Evolutionary conservation across 345 rosid species (phyloP).

Genomic region (Lepidium sativum): DNA sequence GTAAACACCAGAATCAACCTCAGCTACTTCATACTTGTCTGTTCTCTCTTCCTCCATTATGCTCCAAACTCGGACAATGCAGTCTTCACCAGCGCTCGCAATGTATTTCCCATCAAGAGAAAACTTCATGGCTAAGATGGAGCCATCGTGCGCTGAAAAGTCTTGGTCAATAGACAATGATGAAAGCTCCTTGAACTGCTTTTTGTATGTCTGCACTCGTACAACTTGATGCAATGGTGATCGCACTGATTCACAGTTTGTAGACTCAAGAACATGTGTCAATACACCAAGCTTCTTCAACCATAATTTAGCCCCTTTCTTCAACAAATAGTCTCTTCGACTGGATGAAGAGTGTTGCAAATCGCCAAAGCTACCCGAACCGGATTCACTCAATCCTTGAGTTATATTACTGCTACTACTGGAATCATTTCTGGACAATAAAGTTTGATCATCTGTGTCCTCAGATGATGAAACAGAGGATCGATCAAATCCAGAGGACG

Average conservation of each 20-base stretch:
- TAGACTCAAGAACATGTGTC: constrained; percentile 23
- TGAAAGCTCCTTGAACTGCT: constrained; percentile 56
- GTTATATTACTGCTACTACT: background rate
- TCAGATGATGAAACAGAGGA: constrained; percentile 16
- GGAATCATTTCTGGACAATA: background rate
- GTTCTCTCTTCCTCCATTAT: constrained; percentile 43
- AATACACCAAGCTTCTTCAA: constrained; percentile 40
- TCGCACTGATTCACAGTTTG: constrained; percentile 26
- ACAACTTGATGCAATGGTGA: constrained; percentile 15
- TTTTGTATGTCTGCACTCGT: constrained; percentile 35
- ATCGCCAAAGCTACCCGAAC: constrained; percentile 22
- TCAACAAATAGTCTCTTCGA: constrained; percentile 5
- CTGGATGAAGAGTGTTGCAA: background rate
- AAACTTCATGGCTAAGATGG: constrained; percentile 64
- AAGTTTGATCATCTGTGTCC: constrained; percentile 2
- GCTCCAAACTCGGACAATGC: constrained; percentile 63
- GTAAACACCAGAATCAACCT: constrained; percentile 46
- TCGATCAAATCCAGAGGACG: constrained; percentile 29
- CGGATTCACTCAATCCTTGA: constrained; percentile 9
- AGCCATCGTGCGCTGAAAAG: constrained; percentile 58
- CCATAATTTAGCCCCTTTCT: constrained; percentile 24
- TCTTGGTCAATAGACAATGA: constrained; percentile 61
- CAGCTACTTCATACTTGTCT: constrained; percentile 27
- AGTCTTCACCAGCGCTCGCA: constrained; percentile 82
- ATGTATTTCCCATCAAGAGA: constrained; percentile 59